These are phyloP conservation scores for Trichoderma reesei DNA, from an alignment of 495 filamentous ascomycete species.

Conservation along the genomic window DNA sequence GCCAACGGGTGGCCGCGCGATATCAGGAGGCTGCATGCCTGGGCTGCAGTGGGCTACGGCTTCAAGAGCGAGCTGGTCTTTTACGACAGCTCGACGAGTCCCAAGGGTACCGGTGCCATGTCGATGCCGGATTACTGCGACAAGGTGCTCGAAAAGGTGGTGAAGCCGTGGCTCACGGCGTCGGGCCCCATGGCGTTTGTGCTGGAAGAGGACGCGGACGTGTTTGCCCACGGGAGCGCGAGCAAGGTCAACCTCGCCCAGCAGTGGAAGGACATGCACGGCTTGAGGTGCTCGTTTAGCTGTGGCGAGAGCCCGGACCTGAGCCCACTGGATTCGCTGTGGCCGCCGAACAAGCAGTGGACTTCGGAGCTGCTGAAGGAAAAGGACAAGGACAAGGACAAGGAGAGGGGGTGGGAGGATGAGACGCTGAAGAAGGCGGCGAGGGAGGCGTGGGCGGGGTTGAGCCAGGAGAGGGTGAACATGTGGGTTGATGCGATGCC, in stretches of 20 bases:
- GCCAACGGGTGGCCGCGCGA: neutral
- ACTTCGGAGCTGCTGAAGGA: constrained; percentile 8
- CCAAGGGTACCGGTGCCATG: constrained; percentile 3
- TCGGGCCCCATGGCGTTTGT: neutral
- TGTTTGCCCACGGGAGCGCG: constrained; percentile 10
- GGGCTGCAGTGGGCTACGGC: constrained; percentile 4
- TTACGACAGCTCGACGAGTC: constrained; percentile 3
- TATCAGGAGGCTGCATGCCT: constrained; percentile 1
- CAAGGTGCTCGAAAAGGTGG: constrained; percentile 9
- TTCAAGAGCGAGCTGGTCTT: constrained; percentile 12
- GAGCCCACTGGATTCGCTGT: constrained; percentile 9
- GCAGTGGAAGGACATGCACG: constrained; percentile 10
- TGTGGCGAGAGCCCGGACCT: constrained; percentile 11
- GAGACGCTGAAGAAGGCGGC: neutral
- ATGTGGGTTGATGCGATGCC: constrained; percentile 12
- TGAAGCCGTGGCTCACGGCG: constrained; percentile 8
- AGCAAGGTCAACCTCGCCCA: constrained; percentile 11
- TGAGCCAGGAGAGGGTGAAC: constrained; percentile 3
- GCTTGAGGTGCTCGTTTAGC: constrained; percentile 1
- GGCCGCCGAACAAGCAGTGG: constrained; percentile 11
- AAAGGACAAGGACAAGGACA: too few relatives aligned
- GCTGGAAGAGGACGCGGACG: constrained; percentile 6
- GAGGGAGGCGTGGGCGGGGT: constrained; percentile 7
- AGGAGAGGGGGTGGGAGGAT: constrained; percentile 1
- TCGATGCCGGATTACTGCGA: constrained; percentile 6